Evolutionary conservation across 192 early-diverging fungal species (phyloP), one percentile per base, ranked within the genome.

Genomic region (Mortierella antarctica): DNA sequence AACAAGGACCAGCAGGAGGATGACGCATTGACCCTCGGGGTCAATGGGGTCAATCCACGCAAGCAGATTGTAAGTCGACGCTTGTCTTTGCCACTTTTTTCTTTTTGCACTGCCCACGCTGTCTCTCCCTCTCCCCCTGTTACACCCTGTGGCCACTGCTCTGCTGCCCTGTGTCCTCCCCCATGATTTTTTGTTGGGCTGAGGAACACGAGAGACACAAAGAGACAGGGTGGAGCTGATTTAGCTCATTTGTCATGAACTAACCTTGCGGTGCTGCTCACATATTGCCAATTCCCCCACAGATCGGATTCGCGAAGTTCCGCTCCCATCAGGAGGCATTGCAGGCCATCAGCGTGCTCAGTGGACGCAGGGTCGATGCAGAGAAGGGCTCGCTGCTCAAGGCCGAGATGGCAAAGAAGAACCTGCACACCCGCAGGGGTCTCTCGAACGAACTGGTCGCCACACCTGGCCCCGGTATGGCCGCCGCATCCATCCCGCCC

Each of bases 251-350:
- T 42, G 57, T 42, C 57, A 59, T 71, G 40, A 18, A 9, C 15
- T 60, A 7, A 12, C 39, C 31, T 10, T 48, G 14, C 10, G 14
- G 21, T 31, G n/a, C 39, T 20, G 10, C 11, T 52, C 47, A 10
- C 47, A 12, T 31, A 1, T 53, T 41, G 21, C 31, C 31, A 31
- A 31, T 53, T 10, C 44, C 46, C 51, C 57, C 44, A 57, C 76
- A 97, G 95, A 99, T 99, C 88, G 98, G 98, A 17, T 99, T 99
- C 76, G 98, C 96, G 65, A 96, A 98, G 81, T 98, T 99, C 82
- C 91, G 94, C 73, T 91, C 97, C 46, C 90, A 94, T 17, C 75
- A 91, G 44, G 97, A 98, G 60, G 98, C 98, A 2, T 83, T 96
- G 40, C 92, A 96, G 74, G 98, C 98, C 6, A 87, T 96, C 57